Percentiles rank a stretch among this genome's conserved stretches.
Evolutionary conservation across 2,329 filamentous ascomycete genomes (phyloP).

Genomic region (Cercospora brassicicola): DNA sequence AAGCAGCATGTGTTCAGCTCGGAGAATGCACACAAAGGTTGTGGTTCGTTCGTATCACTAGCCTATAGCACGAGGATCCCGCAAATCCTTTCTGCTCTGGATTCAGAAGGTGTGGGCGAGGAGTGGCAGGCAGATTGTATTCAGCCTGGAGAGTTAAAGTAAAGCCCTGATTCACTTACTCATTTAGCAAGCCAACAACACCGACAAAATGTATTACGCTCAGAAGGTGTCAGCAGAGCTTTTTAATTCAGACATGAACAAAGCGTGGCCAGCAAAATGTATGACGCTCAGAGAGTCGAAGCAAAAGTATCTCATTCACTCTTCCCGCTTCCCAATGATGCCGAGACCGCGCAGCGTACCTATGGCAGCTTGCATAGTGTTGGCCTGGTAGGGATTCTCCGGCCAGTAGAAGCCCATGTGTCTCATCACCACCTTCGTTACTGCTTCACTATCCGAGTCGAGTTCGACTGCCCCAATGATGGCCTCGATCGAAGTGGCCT

Average conservation of each 20-base stretch:
- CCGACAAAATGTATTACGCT: background rate
- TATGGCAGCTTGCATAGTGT: background rate
- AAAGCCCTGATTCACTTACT: background rate
- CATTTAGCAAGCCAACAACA: background rate
- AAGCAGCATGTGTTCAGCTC: background rate
- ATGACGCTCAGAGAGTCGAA: background rate
- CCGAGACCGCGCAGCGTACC: background rate
- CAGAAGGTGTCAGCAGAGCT: background rate
- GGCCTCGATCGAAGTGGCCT: background rate
- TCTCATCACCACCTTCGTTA: background rate
- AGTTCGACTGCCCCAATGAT: background rate
- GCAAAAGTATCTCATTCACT: background rate
- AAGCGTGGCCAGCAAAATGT: background rate
- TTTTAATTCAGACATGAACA: background rate
- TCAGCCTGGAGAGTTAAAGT: background rate
- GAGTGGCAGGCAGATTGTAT: background rate
- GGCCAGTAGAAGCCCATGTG: conserved; percentile 4
- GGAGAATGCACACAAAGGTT: background rate
- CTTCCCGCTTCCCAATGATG: background rate
- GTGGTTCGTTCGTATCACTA: too few species aligned
- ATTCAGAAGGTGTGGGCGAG: background rate
- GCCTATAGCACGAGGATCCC: background rate
- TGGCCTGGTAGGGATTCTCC: background rate
- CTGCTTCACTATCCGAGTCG: background rate
- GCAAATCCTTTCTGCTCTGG: background rate